Base-by-base conservation (phyloP, 345 rosid genomes). In the Eucalyptus albens region DNA sequence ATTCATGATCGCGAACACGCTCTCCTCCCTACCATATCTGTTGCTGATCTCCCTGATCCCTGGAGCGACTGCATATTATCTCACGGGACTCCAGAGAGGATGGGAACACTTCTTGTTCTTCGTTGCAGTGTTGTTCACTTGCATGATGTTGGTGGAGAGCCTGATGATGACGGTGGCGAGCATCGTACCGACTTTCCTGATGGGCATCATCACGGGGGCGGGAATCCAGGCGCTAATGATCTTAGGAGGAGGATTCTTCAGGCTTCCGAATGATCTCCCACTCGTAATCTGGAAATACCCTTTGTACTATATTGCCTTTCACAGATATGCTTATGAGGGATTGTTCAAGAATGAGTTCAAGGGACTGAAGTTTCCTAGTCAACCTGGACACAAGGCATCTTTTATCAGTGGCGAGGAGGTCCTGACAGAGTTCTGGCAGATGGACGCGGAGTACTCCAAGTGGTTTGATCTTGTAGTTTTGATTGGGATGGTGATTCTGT, bases 381-480 rank as follows among this genome's bases (percentile, higher is more conserved):
- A 90, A 6, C 47, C 26, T 2, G 47, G 67, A 15, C 40, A 88
- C 11, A 91, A 91, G 42, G 49, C 53, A 8, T 69, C 86, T 9
- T 88, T 88, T 87, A 87, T 92, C 7, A 87, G 86, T 26, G 95
- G 95, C 8, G 94, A 94, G 62, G 60, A 87, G 37, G 15, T 89
- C 44, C 86, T 94, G 49, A 51, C 47, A 72, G 85, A 49, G 31
- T 5, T 90, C 31, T 45, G 95, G 93, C 50, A 86, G 90, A 50
- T 45, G 87, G 49, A 89, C 27, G 77, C 77, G 37, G 16, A 85
- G 50, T 50, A 88, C 67, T 88, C 93, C 7, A 93, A 93, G 85
- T 91, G 92, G 93, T 65, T 90, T 89, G 91, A 93, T 85, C 88
- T 93, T 72, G 77, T 86, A 14, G 92, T 92, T 24, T 62, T 89